These are phyloP conservation scores for Penicillium samsonianum DNA, from an alignment of 495 filamentous ascomycete species.

Conservation along the genomic window DNA sequence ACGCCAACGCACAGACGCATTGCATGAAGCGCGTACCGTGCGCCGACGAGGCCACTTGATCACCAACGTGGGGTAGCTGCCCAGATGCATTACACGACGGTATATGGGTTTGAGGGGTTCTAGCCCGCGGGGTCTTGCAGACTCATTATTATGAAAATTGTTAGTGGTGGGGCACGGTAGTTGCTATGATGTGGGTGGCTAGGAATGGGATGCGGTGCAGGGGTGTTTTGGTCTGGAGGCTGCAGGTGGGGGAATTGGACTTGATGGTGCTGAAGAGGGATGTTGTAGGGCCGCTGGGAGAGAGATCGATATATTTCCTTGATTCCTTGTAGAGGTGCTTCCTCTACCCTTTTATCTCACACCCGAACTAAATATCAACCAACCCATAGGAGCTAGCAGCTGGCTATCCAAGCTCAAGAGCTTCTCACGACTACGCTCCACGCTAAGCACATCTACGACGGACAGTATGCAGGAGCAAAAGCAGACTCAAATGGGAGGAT, in stretches of 20 bases:
- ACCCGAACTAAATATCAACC: too few relatives aligned
- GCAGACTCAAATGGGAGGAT: not conserved
- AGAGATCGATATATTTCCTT: not conserved
- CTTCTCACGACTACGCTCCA: too few relatives aligned
- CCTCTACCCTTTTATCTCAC: too few relatives aligned
- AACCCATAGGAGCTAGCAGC: too few relatives aligned
- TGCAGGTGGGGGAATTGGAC: not conserved
- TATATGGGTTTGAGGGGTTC: not conserved
- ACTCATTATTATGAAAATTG: not conserved
- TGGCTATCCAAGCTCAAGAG: too few relatives aligned
- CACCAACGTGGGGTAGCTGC: not conserved
- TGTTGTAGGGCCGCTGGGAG: not conserved
- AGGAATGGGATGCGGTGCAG: not conserved
- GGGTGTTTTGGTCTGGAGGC: not conserved
- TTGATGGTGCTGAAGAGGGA: not conserved
- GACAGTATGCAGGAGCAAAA: not conserved
- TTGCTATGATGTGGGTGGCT: slow-evolving; percentile 5
- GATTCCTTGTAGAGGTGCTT: too few relatives aligned
- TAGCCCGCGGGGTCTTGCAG: not conserved
- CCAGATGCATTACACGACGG: not conserved
- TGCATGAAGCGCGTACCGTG: not conserved
- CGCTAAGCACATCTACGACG: too few relatives aligned
- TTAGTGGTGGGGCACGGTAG: too few relatives aligned
- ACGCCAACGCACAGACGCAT: slow-evolving; percentile 4
- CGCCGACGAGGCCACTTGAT: not conserved